These are phyloP conservation scores for Escovopsis sp. DNA, from an alignment of 2,329 filamentous ascomycete genomes.

Conservation along the genomic window DNA sequence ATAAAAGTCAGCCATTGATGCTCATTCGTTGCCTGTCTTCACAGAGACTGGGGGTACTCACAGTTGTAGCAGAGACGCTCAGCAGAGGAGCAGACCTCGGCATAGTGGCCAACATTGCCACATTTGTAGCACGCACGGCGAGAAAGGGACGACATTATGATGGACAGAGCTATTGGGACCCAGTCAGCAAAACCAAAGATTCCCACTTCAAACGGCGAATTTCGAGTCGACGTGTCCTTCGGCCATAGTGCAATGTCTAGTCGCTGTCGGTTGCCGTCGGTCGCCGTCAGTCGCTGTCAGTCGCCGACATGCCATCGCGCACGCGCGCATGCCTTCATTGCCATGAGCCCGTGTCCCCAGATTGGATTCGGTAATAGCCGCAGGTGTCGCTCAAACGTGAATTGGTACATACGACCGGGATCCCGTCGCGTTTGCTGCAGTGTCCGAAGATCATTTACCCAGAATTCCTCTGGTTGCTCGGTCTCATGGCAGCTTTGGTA, in stretches of 20 bases:
- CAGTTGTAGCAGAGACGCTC: constrained; percentile 99
- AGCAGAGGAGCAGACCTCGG: constrained; percentile 90
- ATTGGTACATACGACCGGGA: too few relatives aligned
- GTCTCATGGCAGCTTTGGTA: too few relatives aligned
- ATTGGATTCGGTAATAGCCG: too few relatives aligned
- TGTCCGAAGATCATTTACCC: too few relatives aligned
- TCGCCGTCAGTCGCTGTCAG: too few relatives aligned
- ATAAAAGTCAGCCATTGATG: constrained; percentile 10
- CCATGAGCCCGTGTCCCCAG: too few relatives aligned
- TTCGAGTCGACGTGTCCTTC: not conserved
- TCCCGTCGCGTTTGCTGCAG: too few relatives aligned
- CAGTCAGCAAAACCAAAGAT: constrained; percentile 22
- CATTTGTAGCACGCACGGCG: constrained; percentile 73
- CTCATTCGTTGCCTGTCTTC: not conserved
- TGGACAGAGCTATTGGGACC: constrained; percentile 20
- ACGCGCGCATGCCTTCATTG: not conserved
- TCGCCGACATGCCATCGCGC: not conserved
- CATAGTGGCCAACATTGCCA: constrained; percentile 67
- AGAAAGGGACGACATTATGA: constrained; percentile 61
- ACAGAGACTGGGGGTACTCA: constrained; percentile 29
- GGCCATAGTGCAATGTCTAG: not conserved
- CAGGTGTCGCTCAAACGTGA: too few relatives aligned
- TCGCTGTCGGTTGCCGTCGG: not conserved
- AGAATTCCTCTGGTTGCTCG: constrained; percentile 4
- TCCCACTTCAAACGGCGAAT: too few relatives aligned